phyloP scores from a whole-genome alignment of 139 green algal genomes.

The Tetratostichococcus sp. region DNA sequence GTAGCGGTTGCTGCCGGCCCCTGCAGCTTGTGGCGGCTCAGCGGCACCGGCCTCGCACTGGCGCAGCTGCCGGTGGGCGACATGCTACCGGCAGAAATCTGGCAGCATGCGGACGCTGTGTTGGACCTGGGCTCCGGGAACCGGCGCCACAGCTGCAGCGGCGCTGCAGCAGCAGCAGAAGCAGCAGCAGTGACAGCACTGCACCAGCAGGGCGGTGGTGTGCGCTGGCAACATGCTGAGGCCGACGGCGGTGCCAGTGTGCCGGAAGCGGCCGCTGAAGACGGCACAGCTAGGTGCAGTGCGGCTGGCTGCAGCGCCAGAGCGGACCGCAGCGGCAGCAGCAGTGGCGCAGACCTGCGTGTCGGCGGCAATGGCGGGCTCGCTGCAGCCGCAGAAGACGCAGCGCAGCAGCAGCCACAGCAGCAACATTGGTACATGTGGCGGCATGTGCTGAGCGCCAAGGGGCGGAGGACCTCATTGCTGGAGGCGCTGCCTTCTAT shows the following conservation, averaged over 20 bases:
- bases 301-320: background rate
- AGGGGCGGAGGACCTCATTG: slow-evolving; percentile 30
- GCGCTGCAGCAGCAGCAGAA: too few species aligned
- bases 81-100: slow-evolving; percentile 25
- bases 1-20: background rate
- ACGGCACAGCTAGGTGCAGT: too few species aligned
- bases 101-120: slow-evolving; percentile 60
- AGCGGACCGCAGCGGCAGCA: background rate
- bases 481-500: slow-evolving; percentile 24
- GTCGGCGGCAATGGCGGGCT: background rate
- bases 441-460: slow-evolving; percentile 31
- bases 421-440: slow-evolving; percentile 27
- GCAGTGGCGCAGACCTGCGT: background rate
- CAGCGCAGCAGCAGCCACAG: background rate
- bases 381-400: background rate
- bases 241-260: too few species aligned
- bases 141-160: background rate
- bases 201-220: background rate
- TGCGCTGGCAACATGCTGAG: too few species aligned
- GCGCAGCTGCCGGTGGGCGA: slow-evolving; percentile 12
- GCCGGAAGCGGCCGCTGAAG: too few species aligned
- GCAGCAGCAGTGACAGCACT: too few species aligned
- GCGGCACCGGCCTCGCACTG: slow-evolving; percentile 34
- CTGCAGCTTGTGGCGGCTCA: slow-evolving; percentile 15
- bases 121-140: slow-evolving; percentile 36